Percentiles rank a stretch among this genome's conserved stretches.
phyloP scores from a whole-genome alignment of 2,329 filamentous ascomycete species.

The Seiridium cupressi region DNA sequence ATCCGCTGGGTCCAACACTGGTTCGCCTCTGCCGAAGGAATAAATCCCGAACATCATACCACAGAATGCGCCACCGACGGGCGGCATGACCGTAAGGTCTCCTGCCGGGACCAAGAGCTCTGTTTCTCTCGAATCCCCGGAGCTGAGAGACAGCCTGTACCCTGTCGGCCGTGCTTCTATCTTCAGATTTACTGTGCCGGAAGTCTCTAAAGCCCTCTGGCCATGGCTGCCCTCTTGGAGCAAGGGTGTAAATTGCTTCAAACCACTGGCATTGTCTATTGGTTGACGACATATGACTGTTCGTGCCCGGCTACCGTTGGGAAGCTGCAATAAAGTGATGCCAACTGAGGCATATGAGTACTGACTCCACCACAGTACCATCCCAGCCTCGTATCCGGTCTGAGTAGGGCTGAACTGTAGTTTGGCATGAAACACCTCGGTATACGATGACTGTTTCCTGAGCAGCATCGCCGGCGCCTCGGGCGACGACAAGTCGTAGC shows the following conservation, averaged over 20 bases:
- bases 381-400: slow-evolving; percentile 47
- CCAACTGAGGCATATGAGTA: slow-evolving; percentile 33
- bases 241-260: slow-evolving; percentile 4
- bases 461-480: slow-evolving; percentile 51
- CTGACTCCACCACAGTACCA: slow-evolving; percentile 53
- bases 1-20: slow-evolving; percentile 28
- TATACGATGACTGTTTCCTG: slow-evolving; percentile 48
- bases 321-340: slow-evolving; percentile 18
- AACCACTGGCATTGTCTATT: slow-evolving; percentile 16
- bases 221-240: not conserved
- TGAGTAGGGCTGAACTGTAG: slow-evolving; percentile 44
- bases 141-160: slow-evolving; percentile 15
- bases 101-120: slow-evolving; percentile 14
- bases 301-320: slow-evolving; percentile 9
- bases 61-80: slow-evolving; percentile 27
- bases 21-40: slow-evolving; percentile 25
- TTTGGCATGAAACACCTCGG: slow-evolving; percentile 38
- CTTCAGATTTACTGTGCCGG: slow-evolving; percentile 9
- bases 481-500: slow-evolving; percentile 48
- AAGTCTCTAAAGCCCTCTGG: not conserved
- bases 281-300: slow-evolving; percentile 18
- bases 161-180: slow-evolving; percentile 15
- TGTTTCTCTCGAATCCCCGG: not conserved
- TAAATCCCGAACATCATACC: slow-evolving; percentile 30
- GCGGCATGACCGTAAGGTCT: slow-evolving; percentile 24